A percentile compares a stretch with the other conserved stretches of the same genome.
Evolutionary conservation across 2,329 filamentous ascomycete species (phyloP).

Genomic region (Albifimbria verrucaria): DNA sequence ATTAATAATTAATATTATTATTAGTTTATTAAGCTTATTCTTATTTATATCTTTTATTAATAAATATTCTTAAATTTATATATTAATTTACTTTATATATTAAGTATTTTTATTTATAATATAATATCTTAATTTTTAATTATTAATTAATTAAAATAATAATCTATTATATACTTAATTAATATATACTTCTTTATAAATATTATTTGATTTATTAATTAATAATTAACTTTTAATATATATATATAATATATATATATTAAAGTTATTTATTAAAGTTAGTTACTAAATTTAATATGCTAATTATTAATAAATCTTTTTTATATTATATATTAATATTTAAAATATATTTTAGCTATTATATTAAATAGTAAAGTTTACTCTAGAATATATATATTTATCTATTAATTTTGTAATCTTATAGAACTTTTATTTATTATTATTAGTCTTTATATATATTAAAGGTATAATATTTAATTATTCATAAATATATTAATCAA

Average conservation of each 20-base stretch:
- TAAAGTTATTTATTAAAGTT: constrained; percentile 2
- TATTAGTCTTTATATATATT: not conserved
- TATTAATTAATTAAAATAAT: constrained; percentile 1
- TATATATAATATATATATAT: not conserved
- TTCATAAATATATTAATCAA: not conserved
- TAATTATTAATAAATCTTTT: not conserved
- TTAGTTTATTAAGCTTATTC: too few relatives aligned
- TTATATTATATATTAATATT: constrained; percentile 2
- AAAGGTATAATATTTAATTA: too few relatives aligned
- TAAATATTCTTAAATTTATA: too few relatives aligned
- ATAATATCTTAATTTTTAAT: not conserved
- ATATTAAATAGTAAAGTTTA: not conserved
- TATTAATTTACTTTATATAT: too few relatives aligned
- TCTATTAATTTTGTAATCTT: not conserved
- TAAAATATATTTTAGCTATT: not conserved
- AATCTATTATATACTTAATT: too few relatives aligned
- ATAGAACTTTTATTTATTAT: not conserved
- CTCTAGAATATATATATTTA: not conserved
- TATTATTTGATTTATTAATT: too few relatives aligned
- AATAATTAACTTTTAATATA: too few relatives aligned
- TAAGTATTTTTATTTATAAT: too few relatives aligned
- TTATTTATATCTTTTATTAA: too few relatives aligned
- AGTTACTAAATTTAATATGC: not conserved
- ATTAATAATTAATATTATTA: too few relatives aligned
- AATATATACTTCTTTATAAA: too few relatives aligned